Percentiles rank a stretch among this genome's conserved stretches.
These are phyloP conservation scores for Albifimbria verrucaria DNA, from an alignment of 2,329 filamentous ascomycete genomes.

Conservation along the genomic window DNA sequence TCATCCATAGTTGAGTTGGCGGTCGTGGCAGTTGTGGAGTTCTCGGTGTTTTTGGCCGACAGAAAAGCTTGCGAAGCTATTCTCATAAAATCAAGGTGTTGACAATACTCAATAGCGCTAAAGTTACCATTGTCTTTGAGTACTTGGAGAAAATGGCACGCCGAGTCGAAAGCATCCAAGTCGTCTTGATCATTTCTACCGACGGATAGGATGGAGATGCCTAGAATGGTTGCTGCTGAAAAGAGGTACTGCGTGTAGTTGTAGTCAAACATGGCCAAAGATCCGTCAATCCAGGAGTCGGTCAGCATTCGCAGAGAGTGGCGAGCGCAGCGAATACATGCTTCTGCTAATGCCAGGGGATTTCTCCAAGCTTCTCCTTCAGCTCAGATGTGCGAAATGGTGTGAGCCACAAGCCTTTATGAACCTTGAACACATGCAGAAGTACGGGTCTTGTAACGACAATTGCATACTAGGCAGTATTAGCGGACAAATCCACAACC, in stretches of 20 bases:
- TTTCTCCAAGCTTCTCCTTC: conserved; percentile 23
- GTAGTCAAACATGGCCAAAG: conserved; percentile 44
- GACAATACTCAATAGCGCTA: conserved; percentile 36
- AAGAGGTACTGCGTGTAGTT: conserved; percentile 45
- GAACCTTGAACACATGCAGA: conserved; percentile 27
- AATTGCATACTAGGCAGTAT: conserved; percentile 24
- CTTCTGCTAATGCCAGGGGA: conserved; percentile 37
- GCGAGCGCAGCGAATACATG: conserved; percentile 41
- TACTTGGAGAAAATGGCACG: conserved; percentile 33
- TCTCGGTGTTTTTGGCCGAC: neutral
- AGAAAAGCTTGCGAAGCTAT: conserved; percentile 16
- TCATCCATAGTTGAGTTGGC: neutral
- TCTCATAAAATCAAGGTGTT: conserved; percentile 35
- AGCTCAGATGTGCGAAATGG: conserved; percentile 7
- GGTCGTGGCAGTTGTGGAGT: neutral
- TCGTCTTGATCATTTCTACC: conserved; percentile 29
- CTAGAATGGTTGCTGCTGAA: conserved; percentile 40
- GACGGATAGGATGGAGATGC: conserved; percentile 36
- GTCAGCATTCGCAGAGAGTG: conserved; percentile 40
- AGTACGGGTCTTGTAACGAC: conserved; percentile 30
- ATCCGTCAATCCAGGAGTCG: conserved; percentile 43
- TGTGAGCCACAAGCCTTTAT: conserved; percentile 21
- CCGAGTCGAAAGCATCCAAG: conserved; percentile 35
- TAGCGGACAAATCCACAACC: neutral
- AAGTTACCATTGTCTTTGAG: conserved; percentile 37